Evolutionary conservation across 345 rosid species (phyloP).

Genomic region (Clarkia xantiana): DNA sequence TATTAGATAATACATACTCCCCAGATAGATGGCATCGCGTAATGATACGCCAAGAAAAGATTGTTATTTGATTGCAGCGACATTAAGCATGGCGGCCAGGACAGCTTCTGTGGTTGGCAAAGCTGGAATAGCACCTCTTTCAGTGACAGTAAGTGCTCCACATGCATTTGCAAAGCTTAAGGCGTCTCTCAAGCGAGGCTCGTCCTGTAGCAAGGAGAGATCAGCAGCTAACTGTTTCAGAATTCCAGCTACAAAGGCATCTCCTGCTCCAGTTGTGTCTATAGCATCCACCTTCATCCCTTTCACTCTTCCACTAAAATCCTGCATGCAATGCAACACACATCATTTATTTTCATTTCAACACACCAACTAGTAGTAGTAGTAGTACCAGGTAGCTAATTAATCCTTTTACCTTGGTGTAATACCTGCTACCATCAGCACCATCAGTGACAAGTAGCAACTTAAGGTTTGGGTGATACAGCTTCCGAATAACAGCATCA

Average conservation of each 20-base stretch:
- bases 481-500: conserved; percentile 56
- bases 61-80: too few relatives aligned
- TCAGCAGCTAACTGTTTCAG: conserved; percentile 49
- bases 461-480: conserved; percentile 65
- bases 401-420: conserved; percentile 43
- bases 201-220: conserved; percentile 76
- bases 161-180: conserved; percentile 81
- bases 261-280: conserved; percentile 96
- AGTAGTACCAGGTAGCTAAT: background rate
- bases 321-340: conserved; percentile 23
- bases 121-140: conserved; percentile 89
- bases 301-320: conserved; percentile 61
- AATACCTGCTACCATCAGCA: conserved; percentile 73
- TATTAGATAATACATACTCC: too few relatives aligned
- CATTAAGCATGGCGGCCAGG: conserved; percentile 27
- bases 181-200: conserved; percentile 52
- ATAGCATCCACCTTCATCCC: conserved; percentile 71
- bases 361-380: background rate
- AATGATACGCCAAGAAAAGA: too few relatives aligned
- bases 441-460: conserved; percentile 92
- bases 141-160: conserved; percentile 81
- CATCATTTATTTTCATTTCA: too few relatives aligned
- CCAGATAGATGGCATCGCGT: too few relatives aligned
- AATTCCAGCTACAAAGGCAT: conserved; percentile 90
- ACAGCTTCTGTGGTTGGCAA: conserved; percentile 76